These are phyloP conservation scores for Phytophthora rubi DNA, from an alignment of 352 stramenopile genomes.

Conservation along the genomic window DNA sequence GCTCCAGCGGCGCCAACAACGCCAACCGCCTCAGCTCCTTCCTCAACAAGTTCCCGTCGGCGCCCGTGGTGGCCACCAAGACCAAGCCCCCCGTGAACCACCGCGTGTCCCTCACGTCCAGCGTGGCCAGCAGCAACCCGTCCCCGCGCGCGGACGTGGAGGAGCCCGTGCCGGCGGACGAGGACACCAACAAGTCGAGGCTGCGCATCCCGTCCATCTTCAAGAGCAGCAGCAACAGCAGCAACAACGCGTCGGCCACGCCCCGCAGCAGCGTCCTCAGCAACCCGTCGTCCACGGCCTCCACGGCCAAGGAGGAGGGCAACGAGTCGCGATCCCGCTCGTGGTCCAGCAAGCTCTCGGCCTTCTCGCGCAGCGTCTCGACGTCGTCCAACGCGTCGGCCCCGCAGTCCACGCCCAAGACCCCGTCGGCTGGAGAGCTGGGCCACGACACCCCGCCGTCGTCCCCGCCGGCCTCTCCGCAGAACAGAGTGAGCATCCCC, in stretches of 20 bases:
- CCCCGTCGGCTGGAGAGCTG: constrained; percentile 21
- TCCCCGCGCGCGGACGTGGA: constrained; percentile 32
- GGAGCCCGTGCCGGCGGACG: constrained; percentile 33
- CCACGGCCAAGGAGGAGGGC: constrained; percentile 39
- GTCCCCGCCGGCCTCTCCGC: constrained; percentile 35
- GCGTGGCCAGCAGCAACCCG: constrained; percentile 40
- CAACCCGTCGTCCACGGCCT: constrained; percentile 40
- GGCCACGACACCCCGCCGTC: constrained; percentile 31
- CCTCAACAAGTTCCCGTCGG: constrained; percentile 67
- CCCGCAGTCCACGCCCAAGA: constrained; percentile 30
- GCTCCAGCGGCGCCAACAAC: constrained; percentile 34
- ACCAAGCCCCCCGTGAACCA: constrained; percentile 29
- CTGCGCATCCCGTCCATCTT: constrained; percentile 66
- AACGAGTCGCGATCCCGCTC: constrained; percentile 39
- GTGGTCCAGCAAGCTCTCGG: constrained; percentile 70
- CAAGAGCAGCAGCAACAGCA: constrained; percentile 35
- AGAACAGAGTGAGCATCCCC: constrained; percentile 39
- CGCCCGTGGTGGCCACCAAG: constrained; percentile 36
- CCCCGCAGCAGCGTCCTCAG: constrained; percentile 44
- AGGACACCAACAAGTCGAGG: constrained; percentile 41
- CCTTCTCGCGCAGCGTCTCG: constrained; percentile 57
- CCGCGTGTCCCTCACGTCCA: constrained; percentile 40
- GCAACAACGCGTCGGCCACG: constrained; percentile 23
- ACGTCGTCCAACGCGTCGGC: constrained; percentile 45
- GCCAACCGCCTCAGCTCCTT: constrained; percentile 67